Evolutionary conservation across 2,329 filamentous ascomycete species (phyloP).

Genomic region (Fusarium sp.): DNA sequence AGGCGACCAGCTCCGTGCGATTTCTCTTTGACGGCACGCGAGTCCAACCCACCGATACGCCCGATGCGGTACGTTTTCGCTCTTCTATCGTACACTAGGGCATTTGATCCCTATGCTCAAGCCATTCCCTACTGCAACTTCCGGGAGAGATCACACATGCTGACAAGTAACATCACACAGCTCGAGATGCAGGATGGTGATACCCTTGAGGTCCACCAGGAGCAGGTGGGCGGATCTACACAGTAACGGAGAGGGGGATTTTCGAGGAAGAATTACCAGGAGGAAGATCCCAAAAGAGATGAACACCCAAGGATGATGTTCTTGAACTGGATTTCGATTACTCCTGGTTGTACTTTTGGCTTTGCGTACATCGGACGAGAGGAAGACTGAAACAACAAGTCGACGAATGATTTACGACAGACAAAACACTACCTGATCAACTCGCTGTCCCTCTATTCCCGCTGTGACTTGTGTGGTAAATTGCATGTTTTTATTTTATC

Average conservation of each 20-base stretch:
- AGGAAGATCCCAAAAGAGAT: slow-evolving; percentile 7
- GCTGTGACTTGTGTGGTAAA: background rate
- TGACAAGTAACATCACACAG: slow-evolving; percentile 59
- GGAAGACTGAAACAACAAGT: slow-evolving; percentile 28
- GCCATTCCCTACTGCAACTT: background rate
- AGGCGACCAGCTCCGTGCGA: slow-evolving; percentile 83
- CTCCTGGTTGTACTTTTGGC: slow-evolving; percentile 28
- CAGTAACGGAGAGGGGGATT: slow-evolving; percentile 7
- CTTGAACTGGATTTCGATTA: slow-evolving; percentile 29
- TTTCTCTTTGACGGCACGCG: slow-evolving; percentile 97
- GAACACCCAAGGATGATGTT: slow-evolving; percentile 20
- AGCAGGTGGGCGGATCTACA: slow-evolving; percentile 85
- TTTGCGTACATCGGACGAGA: slow-evolving; percentile 41
- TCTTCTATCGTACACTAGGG: background rate
- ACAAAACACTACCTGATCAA: slow-evolving; percentile 48
- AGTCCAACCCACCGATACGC: slow-evolving; percentile 89
- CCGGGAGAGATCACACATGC: background rate
- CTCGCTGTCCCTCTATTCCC: background rate
- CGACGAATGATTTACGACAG: slow-evolving; percentile 46
- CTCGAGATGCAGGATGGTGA: slow-evolving; percentile 98
- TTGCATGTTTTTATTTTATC: background rate
- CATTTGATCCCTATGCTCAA: background rate
- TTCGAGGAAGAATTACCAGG: background rate
- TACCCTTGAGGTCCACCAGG: slow-evolving; percentile 96
- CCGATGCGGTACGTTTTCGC: slow-evolving; percentile 80